phyloP scores from a whole-genome alignment of 139 green algal genomes.

The Microglena sp. region DNA sequence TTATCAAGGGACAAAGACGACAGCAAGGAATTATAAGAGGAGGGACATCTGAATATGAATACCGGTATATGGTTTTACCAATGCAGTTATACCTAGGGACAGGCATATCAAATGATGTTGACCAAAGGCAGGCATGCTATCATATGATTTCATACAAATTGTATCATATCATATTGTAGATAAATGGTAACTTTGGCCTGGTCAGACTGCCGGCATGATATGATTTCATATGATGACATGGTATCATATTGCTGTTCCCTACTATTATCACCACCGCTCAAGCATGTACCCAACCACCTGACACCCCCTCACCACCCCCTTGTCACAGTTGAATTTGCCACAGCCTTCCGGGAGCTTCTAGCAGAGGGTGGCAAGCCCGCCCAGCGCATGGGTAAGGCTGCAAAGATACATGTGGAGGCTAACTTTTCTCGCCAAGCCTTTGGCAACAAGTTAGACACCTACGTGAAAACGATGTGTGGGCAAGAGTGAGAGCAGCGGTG shows the following conservation, averaged over 20 bases:
- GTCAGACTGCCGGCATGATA: background rate
- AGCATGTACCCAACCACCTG: background rate
- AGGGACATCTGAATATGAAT: no score
- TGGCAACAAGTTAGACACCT: conserved; percentile 2
- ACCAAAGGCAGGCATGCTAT: no score
- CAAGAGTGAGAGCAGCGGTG: no score
- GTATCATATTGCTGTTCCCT: background rate
- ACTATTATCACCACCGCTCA: background rate
- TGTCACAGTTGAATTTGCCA: conserved; percentile 20
- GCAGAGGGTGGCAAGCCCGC: conserved; percentile 5
- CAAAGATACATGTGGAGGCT: conserved; percentile 45
- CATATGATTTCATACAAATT: no score
- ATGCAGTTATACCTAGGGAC: no score
- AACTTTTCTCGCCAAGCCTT: conserved; percentile 10
- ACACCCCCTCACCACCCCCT: background rate
- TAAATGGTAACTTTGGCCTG: no score
- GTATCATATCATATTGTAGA: no score
- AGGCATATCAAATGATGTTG: no score
- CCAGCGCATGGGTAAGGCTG: conserved; percentile 41
- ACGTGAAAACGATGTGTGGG: background rate
- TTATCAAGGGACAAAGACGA: no score
- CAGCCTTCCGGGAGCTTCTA: conserved; percentile 23
- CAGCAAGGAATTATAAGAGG: no score
- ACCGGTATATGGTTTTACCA: no score
- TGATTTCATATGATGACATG: background rate